phyloP scores from a whole-genome alignment of 257 asterid species.

The Salvia hispanica region DNA sequence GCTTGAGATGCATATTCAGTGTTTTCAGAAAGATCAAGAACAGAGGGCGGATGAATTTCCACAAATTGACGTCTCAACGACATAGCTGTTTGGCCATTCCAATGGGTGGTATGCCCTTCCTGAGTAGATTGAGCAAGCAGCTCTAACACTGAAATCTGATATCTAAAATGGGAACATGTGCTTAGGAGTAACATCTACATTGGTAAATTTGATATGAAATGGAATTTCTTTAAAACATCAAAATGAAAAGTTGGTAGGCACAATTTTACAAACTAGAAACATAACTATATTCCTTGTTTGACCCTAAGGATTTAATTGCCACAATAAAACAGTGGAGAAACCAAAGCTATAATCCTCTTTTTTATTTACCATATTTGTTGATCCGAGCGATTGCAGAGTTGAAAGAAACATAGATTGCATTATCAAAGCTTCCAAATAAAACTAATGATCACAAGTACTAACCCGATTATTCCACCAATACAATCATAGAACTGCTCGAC shows the following conservation, averaged over 20 bases:
- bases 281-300: constrained; percentile 1
- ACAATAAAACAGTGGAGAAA: constrained; percentile 6
- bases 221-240: not conserved
- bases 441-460: constrained; percentile 33
- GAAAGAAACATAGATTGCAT: constrained; percentile 7
- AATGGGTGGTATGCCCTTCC: constrained; percentile 47
- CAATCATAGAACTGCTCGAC: constrained; percentile 88
- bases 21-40: constrained; percentile 81
- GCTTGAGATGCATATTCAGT: constrained; percentile 86
- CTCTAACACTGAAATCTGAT: constrained; percentile 78
- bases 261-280: not conserved
- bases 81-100: constrained; percentile 53
- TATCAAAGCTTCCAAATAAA: constrained; percentile 17
- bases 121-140: constrained; percentile 65
- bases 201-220: not conserved
- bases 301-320: constrained; percentile 8
- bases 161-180: constrained; percentile 49
- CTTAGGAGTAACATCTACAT: constrained; percentile 28
- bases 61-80: constrained; percentile 44
- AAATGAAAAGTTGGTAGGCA: constrained; percentile 4
- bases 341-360: not conserved
- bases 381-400: not conserved
- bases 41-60: constrained; percentile 86
- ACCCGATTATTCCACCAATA: constrained; percentile 98
- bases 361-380: constrained; percentile 5